phyloP scores from a whole-genome alignment of 805 yeast species.

The Nematodospora valgi region DNA sequence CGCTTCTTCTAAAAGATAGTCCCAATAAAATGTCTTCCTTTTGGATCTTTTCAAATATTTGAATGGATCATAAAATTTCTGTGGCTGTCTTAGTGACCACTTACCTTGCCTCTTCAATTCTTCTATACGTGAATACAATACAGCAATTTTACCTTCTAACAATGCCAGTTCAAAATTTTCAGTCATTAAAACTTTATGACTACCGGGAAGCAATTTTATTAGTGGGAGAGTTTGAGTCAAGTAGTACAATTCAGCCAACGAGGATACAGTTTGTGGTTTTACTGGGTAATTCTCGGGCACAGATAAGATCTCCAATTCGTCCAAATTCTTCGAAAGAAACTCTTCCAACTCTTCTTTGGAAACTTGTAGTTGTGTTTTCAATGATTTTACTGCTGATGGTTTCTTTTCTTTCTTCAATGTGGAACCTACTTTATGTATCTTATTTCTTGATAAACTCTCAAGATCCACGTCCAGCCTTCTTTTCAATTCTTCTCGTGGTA shows the following conservation, averaged over 20 bases:
- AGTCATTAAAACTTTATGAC: slow-evolving; percentile 83
- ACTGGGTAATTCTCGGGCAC: slow-evolving; percentile 43
- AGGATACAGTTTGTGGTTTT: slow-evolving; percentile 39
- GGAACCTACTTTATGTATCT: neutral
- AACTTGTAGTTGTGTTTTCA: slow-evolving; percentile 12
- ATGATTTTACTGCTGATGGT: slow-evolving; percentile 11
- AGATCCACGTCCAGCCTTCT: slow-evolving; percentile 6
- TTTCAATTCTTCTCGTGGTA: slow-evolving; percentile 7
- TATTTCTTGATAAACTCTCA: slow-evolving; percentile 2
- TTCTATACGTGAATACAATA: slow-evolving; percentile 84
- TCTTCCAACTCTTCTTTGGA: slow-evolving; percentile 12
- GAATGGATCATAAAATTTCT: slow-evolving; percentile 66
- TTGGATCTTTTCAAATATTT: slow-evolving; percentile 13
- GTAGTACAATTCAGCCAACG: slow-evolving; percentile 83
- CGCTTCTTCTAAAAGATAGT: slow-evolving; percentile 67
- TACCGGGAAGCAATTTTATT: slow-evolving; percentile 72
- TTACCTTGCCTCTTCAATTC: slow-evolving; percentile 82
- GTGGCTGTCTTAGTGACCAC: slow-evolving; percentile 91
- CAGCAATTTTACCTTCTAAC: slow-evolving; percentile 88
- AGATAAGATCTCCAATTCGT: slow-evolving; percentile 34
- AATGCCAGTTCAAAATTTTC: slow-evolving; percentile 81
- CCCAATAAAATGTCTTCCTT: slow-evolving; percentile 62
- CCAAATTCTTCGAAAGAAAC: slow-evolving; percentile 22
- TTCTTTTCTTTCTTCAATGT: neutral
- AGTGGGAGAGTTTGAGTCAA: slow-evolving; percentile 86